Base-by-base conservation (phyloP, 2,329 filamentous ascomycete genomes). In the Gyromitra esculenta region DNA sequence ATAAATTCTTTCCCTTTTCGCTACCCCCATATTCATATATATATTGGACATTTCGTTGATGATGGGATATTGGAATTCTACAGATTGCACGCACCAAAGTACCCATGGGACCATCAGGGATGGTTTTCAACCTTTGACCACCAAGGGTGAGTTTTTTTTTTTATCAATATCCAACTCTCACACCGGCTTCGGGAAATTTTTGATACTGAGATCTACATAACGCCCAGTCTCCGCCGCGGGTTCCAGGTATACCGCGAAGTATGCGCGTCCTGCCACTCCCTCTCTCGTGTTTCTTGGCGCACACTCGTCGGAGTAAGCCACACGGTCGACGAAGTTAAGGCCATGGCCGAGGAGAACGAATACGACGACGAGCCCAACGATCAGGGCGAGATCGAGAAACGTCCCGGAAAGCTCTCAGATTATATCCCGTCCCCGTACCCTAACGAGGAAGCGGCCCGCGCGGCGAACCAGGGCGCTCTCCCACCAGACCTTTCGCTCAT, bases 241-340 rank as follows among this genome's bases (percentile, higher is more conserved):
- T 99, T 98, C 90, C 94, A 97, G 87, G 96, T 99, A 84, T 99
- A 99, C 89, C 93, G 91, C 82, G 96, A 99, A 87, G 96, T 99
- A 83, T 99, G 96, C 89, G 90, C 94, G 78, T 93, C 93, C 82
- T 99, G 96, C 90, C 96, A 99, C 89, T 99, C 96, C 79, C 91
- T 99, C 79, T 91, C 88, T 85, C 93, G 96, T 87, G 90, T 99
- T 76, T 95, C 96, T 77, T 99, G 96, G 89, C 93, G 96, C 85
- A 83, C 92, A 75, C 89, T 98, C 79, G 96, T 99, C 83, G 96
- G 96, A 84, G 89, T 89, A 80, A 88, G 97, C 85, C 89, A 97
- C 89, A 99, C 96, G 76, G 93, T 97, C 83, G 94, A 98, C 83
- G 96, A 99, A 88, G 96, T 93, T 88, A 99, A 98, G 90, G 93